A percentile compares a stretch with the other conserved stretches of the same genome.
phyloP scores from a whole-genome alignment of 1,284 basidiomycete species.

The Laetiporus sulphureus region DNA sequence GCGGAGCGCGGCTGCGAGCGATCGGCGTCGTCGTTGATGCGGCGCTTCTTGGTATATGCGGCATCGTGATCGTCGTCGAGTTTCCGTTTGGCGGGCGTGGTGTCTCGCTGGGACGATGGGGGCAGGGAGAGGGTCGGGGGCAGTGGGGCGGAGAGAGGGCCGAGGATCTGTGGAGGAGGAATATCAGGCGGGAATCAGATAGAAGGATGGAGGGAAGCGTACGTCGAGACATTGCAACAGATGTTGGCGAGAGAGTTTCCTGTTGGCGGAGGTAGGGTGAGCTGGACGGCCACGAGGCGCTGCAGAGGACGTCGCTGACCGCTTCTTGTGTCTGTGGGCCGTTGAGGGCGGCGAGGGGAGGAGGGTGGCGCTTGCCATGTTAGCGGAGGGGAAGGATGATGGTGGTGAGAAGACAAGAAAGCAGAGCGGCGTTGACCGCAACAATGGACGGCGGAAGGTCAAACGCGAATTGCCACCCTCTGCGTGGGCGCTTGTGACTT shows the following conservation, averaged over 20 bases:
- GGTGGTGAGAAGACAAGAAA: slow-evolving; percentile 33
- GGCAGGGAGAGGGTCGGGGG: slow-evolving; percentile 54
- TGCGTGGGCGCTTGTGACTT: no score
- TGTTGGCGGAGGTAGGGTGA: slow-evolving; percentile 25
- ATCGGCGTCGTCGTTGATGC: slow-evolving; percentile 31
- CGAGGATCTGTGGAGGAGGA: slow-evolving; percentile 44
- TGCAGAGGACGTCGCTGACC: slow-evolving; percentile 26
- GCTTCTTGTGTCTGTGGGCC: slow-evolving; percentile 27
- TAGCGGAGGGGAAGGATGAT: slow-evolving; percentile 23
- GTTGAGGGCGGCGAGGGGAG: slow-evolving; percentile 20
- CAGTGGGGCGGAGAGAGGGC: slow-evolving; percentile 44
- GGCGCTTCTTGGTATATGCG: slow-evolving; percentile 47
- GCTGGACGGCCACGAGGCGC: slow-evolving; percentile 18
- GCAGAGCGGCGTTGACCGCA: slow-evolving; percentile 24
- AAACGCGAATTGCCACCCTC: no score
- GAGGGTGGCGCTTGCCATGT: slow-evolving; percentile 22
- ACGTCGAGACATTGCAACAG: slow-evolving; percentile 59
- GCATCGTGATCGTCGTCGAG: slow-evolving; percentile 28
- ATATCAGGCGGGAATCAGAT: slow-evolving; percentile 13
- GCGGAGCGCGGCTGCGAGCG: slow-evolving; percentile 35
- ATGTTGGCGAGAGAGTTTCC: slow-evolving; percentile 53
- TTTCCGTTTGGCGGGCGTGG: slow-evolving; percentile 65
- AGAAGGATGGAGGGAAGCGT: slow-evolving; percentile 12
- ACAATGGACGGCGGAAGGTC: slow-evolving; percentile 27
- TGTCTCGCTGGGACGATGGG: slow-evolving; percentile 56